Base-by-base conservation (phyloP, 1,284 basidiomycete genomes). In the Malassezia sympodialis region DNA sequence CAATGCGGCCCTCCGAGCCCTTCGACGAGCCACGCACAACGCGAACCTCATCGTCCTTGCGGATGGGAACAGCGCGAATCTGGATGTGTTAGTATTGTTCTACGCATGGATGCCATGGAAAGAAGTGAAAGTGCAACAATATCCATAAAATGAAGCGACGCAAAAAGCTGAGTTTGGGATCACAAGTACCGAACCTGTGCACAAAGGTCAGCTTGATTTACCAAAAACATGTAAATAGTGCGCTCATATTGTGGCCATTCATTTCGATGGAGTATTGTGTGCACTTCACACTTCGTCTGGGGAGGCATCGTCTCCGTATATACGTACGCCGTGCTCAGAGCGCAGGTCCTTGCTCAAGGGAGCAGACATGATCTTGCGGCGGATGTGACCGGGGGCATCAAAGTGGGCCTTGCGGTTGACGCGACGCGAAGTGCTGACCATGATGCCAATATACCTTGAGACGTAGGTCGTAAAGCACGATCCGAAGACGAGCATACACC, bases 331-430 rank as follows among this genome's bases (percentile, higher is more conserved):
- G 83, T 98, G 82, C 81, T 96, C 88, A 76, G 77, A 79, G 66
- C 90, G 85, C 72, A 98, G 86, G 76, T 96, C 93, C 82, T 96
- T 96, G 68, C 87, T 87, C 63, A 98, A 83, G 56, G 90, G 81
- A 61, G 91, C 89, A 69, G 88, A 90, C 90, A 98, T 94, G 75
- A 96, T 90, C 81, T 90, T 93, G 78, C 93, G 85, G 77, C 91
- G 88, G 72, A 90, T 60, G 65, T 68, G 66, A 34, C 61, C 62
- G 51, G 69, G 69, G 57, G 70, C 70, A 49, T 61, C 59, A 52
- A 73, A 73, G 67, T 73, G 70, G 56, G 62, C 60, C 66, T 69
- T 72, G 56, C 69, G 69, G 57, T 57, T 53, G 35, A 56, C 55
- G 54, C 66, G 62, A 56, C 67, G 65, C 55, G 61, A 63, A 49